Conservation (phyloP, 108 stramenopile genomes). For the Pseudonitzschia multistriata region DNA sequence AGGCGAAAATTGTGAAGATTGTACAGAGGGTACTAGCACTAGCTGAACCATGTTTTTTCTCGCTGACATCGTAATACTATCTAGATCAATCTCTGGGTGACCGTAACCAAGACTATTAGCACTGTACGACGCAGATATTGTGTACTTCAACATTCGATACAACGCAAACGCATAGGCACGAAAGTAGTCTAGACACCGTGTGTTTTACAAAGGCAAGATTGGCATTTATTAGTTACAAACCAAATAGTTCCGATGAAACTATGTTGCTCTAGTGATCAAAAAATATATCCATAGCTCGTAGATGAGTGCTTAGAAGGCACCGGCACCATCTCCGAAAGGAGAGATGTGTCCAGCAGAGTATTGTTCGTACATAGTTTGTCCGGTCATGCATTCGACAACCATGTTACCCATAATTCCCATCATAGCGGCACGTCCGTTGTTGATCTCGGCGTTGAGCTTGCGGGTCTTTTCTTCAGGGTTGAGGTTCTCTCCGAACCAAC, state of each 20-base stretch:
- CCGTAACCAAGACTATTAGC: no score
- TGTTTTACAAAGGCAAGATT: slow-evolving; percentile 5
- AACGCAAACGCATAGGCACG: no score
- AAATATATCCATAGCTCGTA: background rate
- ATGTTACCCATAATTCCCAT: slow-evolving; percentile 51
- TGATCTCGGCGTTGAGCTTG: slow-evolving; percentile 30
- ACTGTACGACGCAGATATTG: no score
- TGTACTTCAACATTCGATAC: no score
- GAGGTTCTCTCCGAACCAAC: slow-evolving; percentile 32
- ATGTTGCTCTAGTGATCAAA: slow-evolving; percentile 12
- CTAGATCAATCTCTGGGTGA: no score
- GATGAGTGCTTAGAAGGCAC: slow-evolving; percentile 37
- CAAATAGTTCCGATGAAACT: no score
- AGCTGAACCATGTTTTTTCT: no score
- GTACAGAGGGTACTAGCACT: no score
- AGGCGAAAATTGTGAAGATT: no score
- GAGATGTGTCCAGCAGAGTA: slow-evolving; percentile 54
- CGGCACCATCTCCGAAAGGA: slow-evolving; percentile 55
- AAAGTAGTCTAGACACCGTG: no score
- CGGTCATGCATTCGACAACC: slow-evolving; percentile 46
- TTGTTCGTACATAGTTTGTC: slow-evolving; percentile 56
- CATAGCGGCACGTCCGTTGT: slow-evolving; percentile 58
- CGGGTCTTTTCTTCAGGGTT: slow-evolving; percentile 24
- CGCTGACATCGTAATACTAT: no score
- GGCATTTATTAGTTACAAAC: slow-evolving; percentile 10